phyloP scores from a whole-genome alignment of 176 grass and related monocot genomes.

The Aegilops bicornis region DNA sequence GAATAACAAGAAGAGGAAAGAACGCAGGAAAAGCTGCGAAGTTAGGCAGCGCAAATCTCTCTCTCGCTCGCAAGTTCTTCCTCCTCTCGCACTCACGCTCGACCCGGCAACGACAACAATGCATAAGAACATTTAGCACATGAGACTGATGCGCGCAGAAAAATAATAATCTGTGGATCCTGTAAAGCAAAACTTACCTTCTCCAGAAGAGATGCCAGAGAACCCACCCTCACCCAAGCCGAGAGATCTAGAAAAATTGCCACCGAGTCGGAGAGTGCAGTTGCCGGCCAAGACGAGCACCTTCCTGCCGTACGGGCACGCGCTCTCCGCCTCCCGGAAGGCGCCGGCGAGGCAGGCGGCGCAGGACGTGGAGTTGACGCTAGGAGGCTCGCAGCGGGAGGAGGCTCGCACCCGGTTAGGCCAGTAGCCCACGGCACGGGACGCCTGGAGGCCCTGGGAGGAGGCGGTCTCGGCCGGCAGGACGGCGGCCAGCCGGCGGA shows the following conservation, averaged over 20 bases:
- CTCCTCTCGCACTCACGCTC: no score
- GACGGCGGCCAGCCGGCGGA: constrained; percentile 18
- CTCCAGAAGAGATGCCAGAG: background rate
- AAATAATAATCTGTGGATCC: background rate
- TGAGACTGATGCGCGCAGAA: no score
- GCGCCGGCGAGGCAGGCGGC: constrained; percentile 22
- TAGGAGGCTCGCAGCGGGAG: background rate
- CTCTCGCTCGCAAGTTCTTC: no score
- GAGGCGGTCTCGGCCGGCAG: background rate
- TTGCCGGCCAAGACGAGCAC: background rate
- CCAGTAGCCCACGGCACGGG: constrained; percentile 3
- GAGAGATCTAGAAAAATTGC: background rate
- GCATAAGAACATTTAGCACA: no score
- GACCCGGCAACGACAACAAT: no score
- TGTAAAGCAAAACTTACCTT: background rate
- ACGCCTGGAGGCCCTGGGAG: background rate
- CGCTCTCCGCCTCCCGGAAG: constrained; percentile 1
- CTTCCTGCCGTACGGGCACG: constrained; percentile 1
- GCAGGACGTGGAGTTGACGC: background rate
- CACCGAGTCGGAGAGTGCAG: background rate
- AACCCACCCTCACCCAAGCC: background rate
- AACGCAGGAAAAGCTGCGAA: no score
- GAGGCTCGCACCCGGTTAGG: background rate
- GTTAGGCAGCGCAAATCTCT: no score
- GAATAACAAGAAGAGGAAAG: no score